Evolutionary conservation across 345 rosid genomes (phyloP).

Genomic region (Salix viminalis): DNA sequence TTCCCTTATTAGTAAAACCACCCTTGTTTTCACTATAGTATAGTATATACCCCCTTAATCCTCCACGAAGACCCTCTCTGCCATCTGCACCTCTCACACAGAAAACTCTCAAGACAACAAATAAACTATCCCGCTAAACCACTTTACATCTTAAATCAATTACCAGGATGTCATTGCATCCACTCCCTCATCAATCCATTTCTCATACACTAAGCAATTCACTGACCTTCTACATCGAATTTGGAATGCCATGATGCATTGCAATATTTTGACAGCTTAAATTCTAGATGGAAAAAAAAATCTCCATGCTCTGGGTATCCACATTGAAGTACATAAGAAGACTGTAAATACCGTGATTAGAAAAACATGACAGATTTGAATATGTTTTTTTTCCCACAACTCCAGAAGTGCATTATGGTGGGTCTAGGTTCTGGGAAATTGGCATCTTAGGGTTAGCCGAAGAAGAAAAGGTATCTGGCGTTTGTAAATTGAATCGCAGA

Average conservation of each 20-base stretch:
- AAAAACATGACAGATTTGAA: not conserved
- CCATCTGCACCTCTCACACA: not conserved
- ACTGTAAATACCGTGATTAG: not conserved
- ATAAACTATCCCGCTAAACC: not conserved
- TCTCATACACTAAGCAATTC: not conserved
- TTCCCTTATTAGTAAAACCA: not conserved
- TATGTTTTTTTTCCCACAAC: not conserved
- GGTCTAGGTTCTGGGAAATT: not conserved
- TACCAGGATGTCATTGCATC: not conserved
- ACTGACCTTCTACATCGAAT: not conserved
- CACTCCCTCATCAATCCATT: not conserved
- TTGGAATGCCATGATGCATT: not conserved
- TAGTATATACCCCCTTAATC: not conserved
- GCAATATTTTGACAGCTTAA: not conserved
- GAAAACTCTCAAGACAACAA: not conserved
- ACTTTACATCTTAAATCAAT: not conserved
- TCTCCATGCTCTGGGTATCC: not conserved
- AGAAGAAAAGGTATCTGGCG: not conserved
- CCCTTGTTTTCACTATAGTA: not conserved
- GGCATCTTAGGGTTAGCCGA: not conserved
- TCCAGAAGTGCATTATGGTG: not conserved
- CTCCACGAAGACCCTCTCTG: not conserved
- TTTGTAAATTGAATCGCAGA: not conserved
- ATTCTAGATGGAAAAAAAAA: not conserved
- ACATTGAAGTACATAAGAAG: not conserved